These are phyloP conservation scores for Lasiosphaeria hispida DNA, from an alignment of 495 filamentous ascomycete species.

Conservation along the genomic window DNA sequence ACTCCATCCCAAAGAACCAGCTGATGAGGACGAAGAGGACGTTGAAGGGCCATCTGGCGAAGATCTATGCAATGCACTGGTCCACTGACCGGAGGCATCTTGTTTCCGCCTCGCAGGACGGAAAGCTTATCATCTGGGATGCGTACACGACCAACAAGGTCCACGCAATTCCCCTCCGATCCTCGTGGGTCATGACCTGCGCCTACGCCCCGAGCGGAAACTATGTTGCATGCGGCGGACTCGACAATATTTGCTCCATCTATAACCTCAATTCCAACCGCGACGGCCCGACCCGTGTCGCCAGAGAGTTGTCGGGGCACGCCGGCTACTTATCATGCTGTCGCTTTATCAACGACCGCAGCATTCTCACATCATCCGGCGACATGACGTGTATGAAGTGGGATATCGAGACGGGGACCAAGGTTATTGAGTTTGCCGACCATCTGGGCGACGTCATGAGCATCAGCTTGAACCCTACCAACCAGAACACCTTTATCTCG, in stretches of 20 bases:
- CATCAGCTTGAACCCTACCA: slow-evolving; percentile 98
- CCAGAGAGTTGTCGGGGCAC: slow-evolving; percentile 93
- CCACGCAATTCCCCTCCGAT: slow-evolving; percentile 96
- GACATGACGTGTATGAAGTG: slow-evolving; percentile 99
- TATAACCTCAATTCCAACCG: slow-evolving; percentile 94
- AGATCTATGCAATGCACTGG: slow-evolving; percentile 99
- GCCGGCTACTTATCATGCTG: slow-evolving; percentile 98
- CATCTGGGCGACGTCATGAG: slow-evolving; percentile 99
- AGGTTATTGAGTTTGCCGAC: slow-evolving; percentile 97
- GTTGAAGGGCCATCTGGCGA: slow-evolving; percentile 94
- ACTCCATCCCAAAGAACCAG: slow-evolving; percentile 82
- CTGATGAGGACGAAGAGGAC: slow-evolving; percentile 93
- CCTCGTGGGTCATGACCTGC: slow-evolving; percentile 99
- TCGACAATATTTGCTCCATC: slow-evolving; percentile 99
- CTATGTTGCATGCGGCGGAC: slow-evolving; percentile 95
- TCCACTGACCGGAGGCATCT: slow-evolving; percentile 97
- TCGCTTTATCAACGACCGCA: slow-evolving; percentile 97
- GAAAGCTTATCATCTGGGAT: slow-evolving; percentile 99
- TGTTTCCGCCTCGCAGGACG: slow-evolving; percentile 96
- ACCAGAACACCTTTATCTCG: slow-evolving; percentile 97
- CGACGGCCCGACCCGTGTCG: slow-evolving; percentile 93
- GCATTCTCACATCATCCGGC: slow-evolving; percentile 95
- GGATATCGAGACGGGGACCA: slow-evolving; percentile 97
- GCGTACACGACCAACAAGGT: slow-evolving; percentile 99
- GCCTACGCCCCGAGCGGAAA: slow-evolving; percentile 98